Percentiles rank a stretch among this genome's conserved stretches.
These are phyloP conservation scores for Elongisporangium undulatum DNA, from an alignment of 352 stramenopile genomes.

Conservation along the genomic window DNA sequence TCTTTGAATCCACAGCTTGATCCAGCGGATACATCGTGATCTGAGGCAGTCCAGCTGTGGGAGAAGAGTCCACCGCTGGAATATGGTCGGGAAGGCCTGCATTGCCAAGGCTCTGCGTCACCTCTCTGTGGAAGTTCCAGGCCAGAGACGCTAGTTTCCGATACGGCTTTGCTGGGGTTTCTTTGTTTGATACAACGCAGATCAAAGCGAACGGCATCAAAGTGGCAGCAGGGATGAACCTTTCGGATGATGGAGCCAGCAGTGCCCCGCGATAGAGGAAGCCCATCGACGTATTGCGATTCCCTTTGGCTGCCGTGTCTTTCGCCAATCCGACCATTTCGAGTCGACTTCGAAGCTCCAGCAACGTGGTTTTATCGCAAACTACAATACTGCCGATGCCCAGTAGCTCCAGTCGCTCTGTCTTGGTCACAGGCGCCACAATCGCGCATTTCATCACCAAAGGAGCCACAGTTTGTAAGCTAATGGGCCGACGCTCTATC, in stretches of 20 bases:
- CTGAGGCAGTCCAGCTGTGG: neutral
- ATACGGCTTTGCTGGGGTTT: neutral
- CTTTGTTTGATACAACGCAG: neutral
- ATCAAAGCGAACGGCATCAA: slow-evolving; percentile 29
- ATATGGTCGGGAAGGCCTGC: slow-evolving; percentile 20
- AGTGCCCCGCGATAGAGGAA: slow-evolving; percentile 31
- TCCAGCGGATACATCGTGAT: neutral
- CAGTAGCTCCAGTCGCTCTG: slow-evolving; percentile 8
- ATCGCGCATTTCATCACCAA: slow-evolving; percentile 22
- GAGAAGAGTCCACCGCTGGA: neutral
- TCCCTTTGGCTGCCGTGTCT: neutral
- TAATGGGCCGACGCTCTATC: slow-evolving; percentile 6
- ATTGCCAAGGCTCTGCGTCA: slow-evolving; percentile 20
- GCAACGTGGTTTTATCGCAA: slow-evolving; percentile 12
- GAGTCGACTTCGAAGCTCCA: slow-evolving; percentile 12
- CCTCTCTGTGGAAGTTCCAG: slow-evolving; percentile 14
- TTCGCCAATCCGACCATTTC: neutral
- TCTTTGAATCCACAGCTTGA: neutral
- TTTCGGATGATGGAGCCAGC: slow-evolving; percentile 16
- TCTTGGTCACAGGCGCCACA: neutral
- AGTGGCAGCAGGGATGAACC: slow-evolving; percentile 6
- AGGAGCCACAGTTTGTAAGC: neutral
- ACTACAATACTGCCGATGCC: slow-evolving; percentile 12
- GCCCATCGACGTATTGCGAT: slow-evolving; percentile 6
- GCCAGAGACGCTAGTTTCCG: slow-evolving; percentile 3